Evolutionary conservation across 1,284 basidiomycete species (phyloP).

Genomic region (Hypsizygus ulmarius): DNA sequence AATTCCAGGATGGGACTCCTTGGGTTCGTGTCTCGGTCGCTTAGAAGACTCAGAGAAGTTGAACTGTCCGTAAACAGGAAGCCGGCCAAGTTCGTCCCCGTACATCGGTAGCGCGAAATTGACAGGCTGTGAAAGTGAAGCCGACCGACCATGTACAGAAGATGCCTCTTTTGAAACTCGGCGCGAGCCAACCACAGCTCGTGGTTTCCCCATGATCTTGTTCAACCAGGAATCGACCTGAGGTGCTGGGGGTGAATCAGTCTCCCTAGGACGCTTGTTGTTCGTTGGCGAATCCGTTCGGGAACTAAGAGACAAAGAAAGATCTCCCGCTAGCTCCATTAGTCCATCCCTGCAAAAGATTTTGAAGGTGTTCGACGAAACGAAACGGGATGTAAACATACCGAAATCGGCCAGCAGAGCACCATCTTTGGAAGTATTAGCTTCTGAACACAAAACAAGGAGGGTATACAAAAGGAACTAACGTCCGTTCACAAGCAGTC

Average conservation of each 20-base stretch:
- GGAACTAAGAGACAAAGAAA: slow-evolving; percentile 25
- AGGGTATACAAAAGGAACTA: slow-evolving; percentile 11
- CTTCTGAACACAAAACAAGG: no score
- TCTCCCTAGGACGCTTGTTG: slow-evolving; percentile 24
- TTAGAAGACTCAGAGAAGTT: slow-evolving; percentile 30
- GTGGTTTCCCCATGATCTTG: slow-evolving; percentile 11
- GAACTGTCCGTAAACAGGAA: slow-evolving; percentile 38
- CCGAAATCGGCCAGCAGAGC: slow-evolving; percentile 41
- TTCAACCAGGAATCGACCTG: slow-evolving; percentile 7
- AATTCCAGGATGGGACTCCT: background rate
- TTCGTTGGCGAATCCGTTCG: background rate
- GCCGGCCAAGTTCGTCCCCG: slow-evolving; percentile 33
- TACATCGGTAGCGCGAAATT: slow-evolving; percentile 33
- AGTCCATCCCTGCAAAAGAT: slow-evolving; percentile 31
- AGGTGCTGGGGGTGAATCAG: slow-evolving; percentile 8
- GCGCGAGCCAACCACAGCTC: slow-evolving; percentile 20
- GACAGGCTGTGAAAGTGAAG: slow-evolving; percentile 14
- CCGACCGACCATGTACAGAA: slow-evolving; percentile 4
- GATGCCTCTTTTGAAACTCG: slow-evolving; percentile 13
- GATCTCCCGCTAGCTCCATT: slow-evolving; percentile 32
- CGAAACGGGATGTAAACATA: slow-evolving; percentile 16
- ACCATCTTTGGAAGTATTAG: slow-evolving; percentile 30
- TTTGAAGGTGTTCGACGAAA: background rate
- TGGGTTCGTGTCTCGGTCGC: slow-evolving; percentile 11
- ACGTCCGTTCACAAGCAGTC: slow-evolving; percentile 44